Base-by-base conservation (phyloP, 768 basidiomycete species). In the Gloeopeniophorella convolvens region DNA sequence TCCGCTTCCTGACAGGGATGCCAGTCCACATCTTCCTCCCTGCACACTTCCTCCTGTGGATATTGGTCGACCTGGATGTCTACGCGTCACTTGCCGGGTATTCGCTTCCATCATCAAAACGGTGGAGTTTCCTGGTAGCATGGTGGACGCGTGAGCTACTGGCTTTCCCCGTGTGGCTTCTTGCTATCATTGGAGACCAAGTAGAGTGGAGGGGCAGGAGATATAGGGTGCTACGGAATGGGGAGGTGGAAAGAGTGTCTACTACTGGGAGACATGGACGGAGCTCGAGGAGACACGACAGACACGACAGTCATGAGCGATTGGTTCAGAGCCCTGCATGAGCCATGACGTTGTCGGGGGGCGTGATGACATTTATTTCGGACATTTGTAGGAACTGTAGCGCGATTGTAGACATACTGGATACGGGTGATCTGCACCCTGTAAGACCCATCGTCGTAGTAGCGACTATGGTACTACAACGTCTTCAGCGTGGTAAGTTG, bases 161-260 rank as follows among this genome's bases (percentile, higher is more conserved):
- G 51, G 84, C 95, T 4, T 70, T 98, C 18, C 96, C 96, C 0
- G 89, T 98, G 50, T 99, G 83, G 79, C 42, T 85, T 6, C 70
- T 84, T 54, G 95, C 89, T 5, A 79, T 99, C 33, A 67, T 83
- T 42, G 92, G 94, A 24, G 59, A 81, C 63, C 79, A 82, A 50
- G 89, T 99, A 27, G 72, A 74, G 1, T 99, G 96, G 96, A 76
- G 96, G 62, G 95, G 94, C 0, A 74, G 69, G 61, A 75, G 65
- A 56, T 99, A 97, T 67, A 72, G 74, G 55, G 77, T 97, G 37
- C 65, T 83, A 52, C 68, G 67, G 30, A 85, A 90, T 58, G 93
- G 94, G 39, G 83, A 18, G 48, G 53, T 5, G 40, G 51, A 6
- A 42, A 51, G 13, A 39, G 47, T 26, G 44, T 48, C 5, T 11